phyloP scores from a whole-genome alignment of 2,329 filamentous ascomycete species.

The Hymenoscyphus salicellus region DNA sequence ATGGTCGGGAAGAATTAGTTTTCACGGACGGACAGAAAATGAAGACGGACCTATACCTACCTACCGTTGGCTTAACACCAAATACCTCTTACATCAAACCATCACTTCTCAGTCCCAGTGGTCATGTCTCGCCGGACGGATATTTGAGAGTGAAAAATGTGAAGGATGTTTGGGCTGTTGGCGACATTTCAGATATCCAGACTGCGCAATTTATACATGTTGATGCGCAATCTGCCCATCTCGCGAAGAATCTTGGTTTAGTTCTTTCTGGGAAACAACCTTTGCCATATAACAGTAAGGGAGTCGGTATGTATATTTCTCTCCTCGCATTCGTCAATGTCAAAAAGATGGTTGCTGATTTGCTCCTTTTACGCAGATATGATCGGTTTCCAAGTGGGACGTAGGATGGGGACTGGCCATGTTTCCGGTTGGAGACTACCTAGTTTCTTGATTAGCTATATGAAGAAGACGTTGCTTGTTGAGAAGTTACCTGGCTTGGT shows the following conservation, averaged over 20 bases:
- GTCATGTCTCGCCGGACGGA: constrained; percentile 51
- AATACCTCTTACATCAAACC: constrained; percentile 54
- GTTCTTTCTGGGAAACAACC: constrained; percentile 18
- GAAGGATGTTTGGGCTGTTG: constrained; percentile 34
- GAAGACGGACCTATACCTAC: constrained; percentile 53
- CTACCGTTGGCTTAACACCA: constrained; percentile 53
- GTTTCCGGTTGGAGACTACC: constrained; percentile 26
- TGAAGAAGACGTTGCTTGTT: constrained; percentile 16
- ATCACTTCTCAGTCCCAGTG: constrained; percentile 44
- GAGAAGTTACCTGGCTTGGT: constrained; percentile 8
- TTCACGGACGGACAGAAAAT: constrained; percentile 49
- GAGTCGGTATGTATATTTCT: constrained; percentile 17
- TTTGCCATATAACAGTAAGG: constrained; percentile 24
- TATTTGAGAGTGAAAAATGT: constrained; percentile 46
- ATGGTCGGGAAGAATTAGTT: constrained; percentile 49
- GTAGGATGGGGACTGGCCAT: constrained; percentile 39
- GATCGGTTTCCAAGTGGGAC: constrained; percentile 35
- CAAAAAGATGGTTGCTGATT: constrained; percentile 2
- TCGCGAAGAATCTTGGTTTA: constrained; percentile 29
- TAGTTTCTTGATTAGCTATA: constrained; percentile 21
- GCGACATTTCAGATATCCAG: constrained; percentile 30
- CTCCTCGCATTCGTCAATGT: background rate
- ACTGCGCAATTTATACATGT: constrained; percentile 24
- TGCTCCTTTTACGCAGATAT: constrained; percentile 6
- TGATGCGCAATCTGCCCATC: constrained; percentile 25